Evolutionary conservation across 345 rosid species (phyloP).

Genomic region (Angophora floribunda): DNA sequence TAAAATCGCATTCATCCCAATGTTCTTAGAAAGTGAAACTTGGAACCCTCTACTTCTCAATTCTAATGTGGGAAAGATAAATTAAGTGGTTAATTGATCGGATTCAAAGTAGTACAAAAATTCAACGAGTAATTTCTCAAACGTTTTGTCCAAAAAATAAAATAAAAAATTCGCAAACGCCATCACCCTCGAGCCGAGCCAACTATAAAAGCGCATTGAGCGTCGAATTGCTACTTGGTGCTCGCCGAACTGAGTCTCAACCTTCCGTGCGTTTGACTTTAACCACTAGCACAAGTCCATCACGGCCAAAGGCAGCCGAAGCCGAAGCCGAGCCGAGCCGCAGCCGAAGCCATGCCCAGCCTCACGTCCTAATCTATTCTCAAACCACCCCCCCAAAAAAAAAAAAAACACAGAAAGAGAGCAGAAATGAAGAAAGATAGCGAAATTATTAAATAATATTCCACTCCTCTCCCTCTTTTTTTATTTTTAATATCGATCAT

Average conservation of each 20-base stretch:
- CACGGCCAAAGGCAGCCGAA: not conserved
- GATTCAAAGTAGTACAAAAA: too few species aligned
- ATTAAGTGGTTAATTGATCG: too few species aligned
- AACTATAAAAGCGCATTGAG: too few species aligned
- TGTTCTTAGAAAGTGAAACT: too few species aligned
- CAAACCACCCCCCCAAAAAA: not conserved
- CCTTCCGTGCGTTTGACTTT: not conserved
- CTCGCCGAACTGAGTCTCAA: not conserved
- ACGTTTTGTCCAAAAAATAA: too few species aligned
- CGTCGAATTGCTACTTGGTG: not conserved
- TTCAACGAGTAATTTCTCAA: too few species aligned
- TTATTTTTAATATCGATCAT: not conserved
- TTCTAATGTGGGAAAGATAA: too few species aligned
- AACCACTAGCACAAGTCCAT: not conserved
- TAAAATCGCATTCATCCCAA: too few species aligned
- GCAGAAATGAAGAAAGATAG: not conserved
- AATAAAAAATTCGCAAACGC: too few species aligned
- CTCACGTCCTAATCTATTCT: not conserved
- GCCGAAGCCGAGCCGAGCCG: not conserved
- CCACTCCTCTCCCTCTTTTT: not conserved
- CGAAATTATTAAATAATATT: not conserved
- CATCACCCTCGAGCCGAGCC: too few species aligned
- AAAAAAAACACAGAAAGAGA: not conserved
- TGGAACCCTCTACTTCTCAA: too few species aligned
- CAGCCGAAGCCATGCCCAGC: not conserved